Percentiles rank a stretch among this genome's conserved stretches.
These are phyloP conservation scores for Sporothrix inflata DNA, from an alignment of 2,329 filamentous ascomycete species.

Conservation along the genomic window DNA sequence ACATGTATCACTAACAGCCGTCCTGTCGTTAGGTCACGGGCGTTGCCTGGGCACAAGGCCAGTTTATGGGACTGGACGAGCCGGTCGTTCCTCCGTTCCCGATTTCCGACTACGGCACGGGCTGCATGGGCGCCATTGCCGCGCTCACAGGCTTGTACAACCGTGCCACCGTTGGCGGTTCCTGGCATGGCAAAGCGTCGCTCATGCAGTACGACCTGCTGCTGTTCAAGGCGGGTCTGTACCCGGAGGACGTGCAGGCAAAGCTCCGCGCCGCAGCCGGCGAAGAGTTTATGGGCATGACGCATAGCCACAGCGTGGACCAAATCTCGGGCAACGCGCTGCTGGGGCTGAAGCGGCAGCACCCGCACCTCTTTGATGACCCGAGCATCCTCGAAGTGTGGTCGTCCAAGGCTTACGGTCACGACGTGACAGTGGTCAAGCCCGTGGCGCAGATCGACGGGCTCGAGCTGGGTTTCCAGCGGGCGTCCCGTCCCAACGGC, in stretches of 20 bases:
- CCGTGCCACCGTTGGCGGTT: conserved; percentile 65
- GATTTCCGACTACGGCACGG: conserved; percentile 70
- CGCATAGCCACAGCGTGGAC: conserved; percentile 65
- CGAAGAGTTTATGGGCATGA: conserved; percentile 57
- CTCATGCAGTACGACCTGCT: conserved; percentile 71
- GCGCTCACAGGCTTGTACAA: conserved; percentile 66
- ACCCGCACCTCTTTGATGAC: conserved; percentile 58
- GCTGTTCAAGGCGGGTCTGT: conserved; percentile 62
- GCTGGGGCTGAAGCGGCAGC: conserved; percentile 55
- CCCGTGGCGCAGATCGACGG: conserved; percentile 47
- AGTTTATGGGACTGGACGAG: conserved; percentile 63
- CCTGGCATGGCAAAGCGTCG: conserved; percentile 66
- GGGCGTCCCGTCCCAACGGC: conserved; percentile 54
- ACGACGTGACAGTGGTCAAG: conserved; percentile 47
- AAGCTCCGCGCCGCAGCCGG: conserved; percentile 49
- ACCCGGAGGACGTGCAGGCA: conserved; percentile 57
- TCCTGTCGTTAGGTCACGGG: conserved; percentile 45
- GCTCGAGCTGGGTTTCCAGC: conserved; percentile 49
- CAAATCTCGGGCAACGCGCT: conserved; percentile 65
- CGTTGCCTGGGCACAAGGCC: conserved; percentile 64
- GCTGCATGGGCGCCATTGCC: conserved; percentile 71
- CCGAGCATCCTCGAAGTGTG: conserved; percentile 54
- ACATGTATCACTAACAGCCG: not conserved
- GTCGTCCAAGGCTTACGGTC: conserved; percentile 49
- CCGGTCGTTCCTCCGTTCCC: conserved; percentile 68